phyloP scores from a whole-genome alignment of 2,329 filamentous ascomycete genomes.

The Ophiostoma novo-ulmi region DNA sequence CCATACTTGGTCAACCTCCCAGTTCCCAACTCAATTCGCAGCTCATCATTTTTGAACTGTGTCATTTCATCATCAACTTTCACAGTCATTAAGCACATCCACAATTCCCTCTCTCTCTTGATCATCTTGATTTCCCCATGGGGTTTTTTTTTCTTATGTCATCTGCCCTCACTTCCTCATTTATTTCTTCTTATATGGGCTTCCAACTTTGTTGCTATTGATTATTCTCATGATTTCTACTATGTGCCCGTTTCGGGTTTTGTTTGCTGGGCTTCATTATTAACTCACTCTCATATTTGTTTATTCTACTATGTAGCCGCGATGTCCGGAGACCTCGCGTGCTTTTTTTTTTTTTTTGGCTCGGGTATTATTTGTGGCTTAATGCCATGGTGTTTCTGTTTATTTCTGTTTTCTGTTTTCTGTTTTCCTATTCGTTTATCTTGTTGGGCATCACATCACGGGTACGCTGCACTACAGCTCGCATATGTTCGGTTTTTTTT shows the following conservation, averaged over 20 bases:
- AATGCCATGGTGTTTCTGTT: slow-evolving; percentile 5
- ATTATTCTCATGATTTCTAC: neutral
- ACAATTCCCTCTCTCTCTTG: neutral
- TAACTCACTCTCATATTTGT: neutral
- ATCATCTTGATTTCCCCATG: neutral
- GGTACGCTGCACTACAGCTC: slow-evolving; percentile 12
- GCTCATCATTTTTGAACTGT: neutral
- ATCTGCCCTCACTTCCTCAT: neutral
- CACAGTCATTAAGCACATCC: neutral
- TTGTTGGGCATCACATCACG: slow-evolving; percentile 22
- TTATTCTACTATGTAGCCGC: slow-evolving; percentile 8
- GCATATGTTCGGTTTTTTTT: neutral
- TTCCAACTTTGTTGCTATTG: neutral
- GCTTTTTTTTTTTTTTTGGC: neutral
- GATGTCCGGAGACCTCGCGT: neutral
- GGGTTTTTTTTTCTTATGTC: neutral
- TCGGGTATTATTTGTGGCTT: neutral
- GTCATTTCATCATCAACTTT: neutral
- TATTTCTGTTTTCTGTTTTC: neutral
- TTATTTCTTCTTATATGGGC: neutral
- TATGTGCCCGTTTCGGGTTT: neutral
- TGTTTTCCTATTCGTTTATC: slow-evolving; percentile 7
- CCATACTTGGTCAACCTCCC: neutral
- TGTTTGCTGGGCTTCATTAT: neutral
- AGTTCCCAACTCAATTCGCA: neutral